Evolutionary conservation across 2,329 filamentous ascomycete species (phyloP), one percentile per base, ranked within the genome.

Genomic region (Pseudocercospora macadamiae): DNA sequence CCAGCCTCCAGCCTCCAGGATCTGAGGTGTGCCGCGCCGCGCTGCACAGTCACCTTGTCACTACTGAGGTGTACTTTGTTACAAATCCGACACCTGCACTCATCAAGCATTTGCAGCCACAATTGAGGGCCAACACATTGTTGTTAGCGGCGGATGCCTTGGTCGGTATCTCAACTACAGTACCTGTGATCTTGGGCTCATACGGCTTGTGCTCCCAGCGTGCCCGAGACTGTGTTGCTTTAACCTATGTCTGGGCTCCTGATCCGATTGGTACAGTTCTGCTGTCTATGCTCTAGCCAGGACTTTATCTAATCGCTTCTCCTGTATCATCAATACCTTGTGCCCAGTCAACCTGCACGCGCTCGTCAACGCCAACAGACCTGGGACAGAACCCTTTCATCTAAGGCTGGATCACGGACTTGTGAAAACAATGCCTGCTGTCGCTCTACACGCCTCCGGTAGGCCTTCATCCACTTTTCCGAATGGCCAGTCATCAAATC

Each of bases 401-500:
- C 32, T 16, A 63, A 10, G 32, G n/a, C 12, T 4, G 53, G 21
- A 30, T 62, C 63, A 26, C 61, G 53, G 19, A 39, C 44, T 39
- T 55, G 53, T 9, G 57, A 55, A 32, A 61, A 62, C 42, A 77
- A 34, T 3, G 66, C 68, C 60, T 74, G 69, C 18, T 74, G 64
- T 57, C 72, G 70, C 57, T 68, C 59, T 36, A 71, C 36, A 30
- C 71, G 67, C 47, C 73, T 70, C 30, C 54, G 65, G 64, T 72
- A 76, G 18, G 73, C 73, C 36, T 64, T 59, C 30, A 72, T 66
- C 74, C 75, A 79, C 51, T 56, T 59, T 19, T 68, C 57, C 3
- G 71, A 71, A 66, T 79, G 76, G 0, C 74, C 75, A 19, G 54
- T 26, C 54, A 78, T 62, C 45, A 42, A 51, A 44, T 53, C 23